These are phyloP conservation scores for Bothriochloa decipiens DNA, from an alignment of 176 grass and related monocot genomes.

Conservation along the genomic window DNA sequence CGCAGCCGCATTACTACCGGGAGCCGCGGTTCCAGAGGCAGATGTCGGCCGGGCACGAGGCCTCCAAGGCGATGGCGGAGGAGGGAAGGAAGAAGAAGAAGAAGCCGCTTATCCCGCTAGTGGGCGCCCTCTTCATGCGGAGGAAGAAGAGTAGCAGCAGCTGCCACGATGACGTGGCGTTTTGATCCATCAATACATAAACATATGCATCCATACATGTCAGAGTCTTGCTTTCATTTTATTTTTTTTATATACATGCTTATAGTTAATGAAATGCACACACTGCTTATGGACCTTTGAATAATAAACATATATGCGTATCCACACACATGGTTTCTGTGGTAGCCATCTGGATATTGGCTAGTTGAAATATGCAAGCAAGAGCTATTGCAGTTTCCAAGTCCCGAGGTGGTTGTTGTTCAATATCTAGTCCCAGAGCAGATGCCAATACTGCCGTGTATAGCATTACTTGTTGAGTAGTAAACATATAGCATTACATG, in stretches of 20 bases:
- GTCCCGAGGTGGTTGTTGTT: too few relatives aligned
- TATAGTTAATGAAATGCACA: background rate
- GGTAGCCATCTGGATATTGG: too few relatives aligned
- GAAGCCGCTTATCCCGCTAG: slow-evolving; percentile 73
- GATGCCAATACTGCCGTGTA: too few relatives aligned
- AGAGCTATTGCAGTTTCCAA: too few relatives aligned
- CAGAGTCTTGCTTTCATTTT: background rate
- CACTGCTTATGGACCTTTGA: background rate
- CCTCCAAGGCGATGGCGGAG: background rate
- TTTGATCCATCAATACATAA: slow-evolving; percentile 24
- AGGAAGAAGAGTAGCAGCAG: slow-evolving; percentile 61
- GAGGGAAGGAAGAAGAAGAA: slow-evolving; percentile 71
- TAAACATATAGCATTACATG: too few relatives aligned
- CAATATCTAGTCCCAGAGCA: too few relatives aligned
- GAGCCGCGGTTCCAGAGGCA: slow-evolving; percentile 55
- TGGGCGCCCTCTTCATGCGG: slow-evolving; percentile 72
- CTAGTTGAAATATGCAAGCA: background rate
- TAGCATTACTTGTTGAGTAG: too few relatives aligned
- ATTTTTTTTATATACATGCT: too few relatives aligned
- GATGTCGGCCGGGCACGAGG: slow-evolving; percentile 36
- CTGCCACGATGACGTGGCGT: slow-evolving; percentile 22
- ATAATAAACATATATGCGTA: background rate
- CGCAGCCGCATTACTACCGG: slow-evolving; percentile 35
- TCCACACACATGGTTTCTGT: too few relatives aligned
- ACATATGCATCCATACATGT: background rate